Evolutionary conservation across 169 alveolate genomes (phyloP), one percentile per base, ranked within the genome.

Genomic region (Theileria sp.): DNA sequence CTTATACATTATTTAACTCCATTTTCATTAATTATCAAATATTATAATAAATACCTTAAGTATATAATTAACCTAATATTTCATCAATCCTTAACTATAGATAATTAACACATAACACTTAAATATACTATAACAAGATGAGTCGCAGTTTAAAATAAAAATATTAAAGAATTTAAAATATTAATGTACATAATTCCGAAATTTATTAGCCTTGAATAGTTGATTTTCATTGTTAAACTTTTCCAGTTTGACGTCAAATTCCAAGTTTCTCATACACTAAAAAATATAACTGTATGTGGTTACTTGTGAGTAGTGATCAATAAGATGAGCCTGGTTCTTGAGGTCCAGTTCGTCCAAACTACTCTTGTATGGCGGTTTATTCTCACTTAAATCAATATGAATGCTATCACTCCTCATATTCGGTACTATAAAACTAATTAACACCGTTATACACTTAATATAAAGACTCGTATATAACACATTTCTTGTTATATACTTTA

Each of bases 231-330:
- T 2, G 54, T 44, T 44, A 44, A 44, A 44, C 54, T 44, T 44
- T 44, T 44, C 17, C 1, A 44, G 54, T 44, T 44, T 44, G 17
- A 44, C 12, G 15, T 8, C 54, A 44, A 44, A 13, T 7, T 44
- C 54, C 54, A 44, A 44, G 8, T 44, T 8, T 13, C 17, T 44
- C 17, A 44, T 44, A 44, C 54, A 10, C 54, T 44, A 44, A 44
- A 10, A 3, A 44, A 13, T 8, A 44, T 44, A 4, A 44, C 12
- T 28, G 3, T 64, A 19, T 64, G 72, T 6, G 19, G 77, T 54
- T 74, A 74, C 80, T 25, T 54, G 60, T 38, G 51, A 36, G 44
- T 74, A 74, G 30, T n/a, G 65, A 23, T 36, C 6, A 0, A 74
- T 15, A 5, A 74, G 30, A 61, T 74, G 44, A 19, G 54, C 3